phyloP scores from a whole-genome alignment of 2,329 filamentous ascomycete species.

The Juglanconis oblonga region DNA sequence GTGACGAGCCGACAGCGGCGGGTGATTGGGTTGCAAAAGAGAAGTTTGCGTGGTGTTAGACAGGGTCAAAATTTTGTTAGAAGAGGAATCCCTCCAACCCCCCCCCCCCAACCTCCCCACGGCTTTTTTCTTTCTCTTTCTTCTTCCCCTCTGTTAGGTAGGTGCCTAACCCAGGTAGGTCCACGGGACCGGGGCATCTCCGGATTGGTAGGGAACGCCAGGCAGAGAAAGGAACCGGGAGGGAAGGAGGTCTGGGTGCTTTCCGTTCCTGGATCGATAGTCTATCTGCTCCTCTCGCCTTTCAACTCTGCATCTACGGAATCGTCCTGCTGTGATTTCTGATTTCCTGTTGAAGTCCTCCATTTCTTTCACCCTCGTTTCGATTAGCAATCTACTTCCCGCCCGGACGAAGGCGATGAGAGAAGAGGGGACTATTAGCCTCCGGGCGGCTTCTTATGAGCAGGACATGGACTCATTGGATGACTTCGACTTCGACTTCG shows the following conservation, averaged over 20 bases:
- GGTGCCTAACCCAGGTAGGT: too few species aligned
- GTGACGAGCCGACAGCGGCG: conserved; percentile 45
- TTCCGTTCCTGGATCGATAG: background rate
- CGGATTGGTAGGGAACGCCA: too few species aligned
- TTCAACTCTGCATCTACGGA: background rate
- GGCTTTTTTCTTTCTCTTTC: too few species aligned
- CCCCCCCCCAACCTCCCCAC: too few species aligned
- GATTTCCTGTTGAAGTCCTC: background rate
- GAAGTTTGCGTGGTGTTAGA: conserved; percentile 74
- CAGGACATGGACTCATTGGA: background rate
- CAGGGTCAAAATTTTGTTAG: too few species aligned
- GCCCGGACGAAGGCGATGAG: background rate
- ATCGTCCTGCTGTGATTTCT: background rate
- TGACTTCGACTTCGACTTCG: background rate
- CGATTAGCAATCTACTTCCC: too few species aligned
- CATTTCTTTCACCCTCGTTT: too few species aligned
- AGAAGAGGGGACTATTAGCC: background rate
- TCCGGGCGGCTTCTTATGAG: background rate
- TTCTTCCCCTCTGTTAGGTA: too few species aligned
- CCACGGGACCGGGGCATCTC: too few species aligned
- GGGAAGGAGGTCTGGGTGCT: conserved; percentile 17
- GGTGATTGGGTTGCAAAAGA: conserved; percentile 74
- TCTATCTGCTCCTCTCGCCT: background rate
- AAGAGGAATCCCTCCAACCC: too few species aligned
- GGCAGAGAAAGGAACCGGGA: background rate